Conservation (phyloP, 176 grass and related monocot species). For the Dendrocalamus sinicus region DNA sequence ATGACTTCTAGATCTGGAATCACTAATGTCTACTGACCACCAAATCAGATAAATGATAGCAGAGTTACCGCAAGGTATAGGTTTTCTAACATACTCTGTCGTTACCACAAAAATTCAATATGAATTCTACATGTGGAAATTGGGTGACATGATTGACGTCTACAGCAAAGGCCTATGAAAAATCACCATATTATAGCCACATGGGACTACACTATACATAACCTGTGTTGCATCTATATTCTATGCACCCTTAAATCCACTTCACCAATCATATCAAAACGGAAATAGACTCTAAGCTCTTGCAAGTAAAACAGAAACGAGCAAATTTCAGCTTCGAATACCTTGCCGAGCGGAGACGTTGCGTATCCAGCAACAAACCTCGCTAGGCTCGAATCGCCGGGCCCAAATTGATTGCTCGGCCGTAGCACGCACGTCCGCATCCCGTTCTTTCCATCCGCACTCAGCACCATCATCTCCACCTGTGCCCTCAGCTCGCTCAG, state of each 20-base stretch:
- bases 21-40: not conserved
- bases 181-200: slow-evolving; percentile 1
- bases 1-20: slow-evolving; percentile 12
- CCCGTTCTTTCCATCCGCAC: slow-evolving; percentile 62
- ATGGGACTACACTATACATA: not conserved
- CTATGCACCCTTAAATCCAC: not conserved
- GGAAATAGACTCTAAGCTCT: not conserved
- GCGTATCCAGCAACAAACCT: slow-evolving; percentile 64
- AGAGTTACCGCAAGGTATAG: not conserved
- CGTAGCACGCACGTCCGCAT: slow-evolving; percentile 78
- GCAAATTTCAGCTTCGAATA: slow-evolving; percentile 37
- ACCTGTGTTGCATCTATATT: not conserved
- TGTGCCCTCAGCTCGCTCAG: slow-evolving; percentile 80
- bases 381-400: slow-evolving; percentile 62
- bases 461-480: slow-evolving; percentile 80
- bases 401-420: slow-evolving; percentile 83
- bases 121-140: not conserved
- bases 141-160: not conserved
- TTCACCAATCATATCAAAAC: not conserved
- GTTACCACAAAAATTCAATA: not conserved
- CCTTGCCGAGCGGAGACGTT: slow-evolving; percentile 68
- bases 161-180: not conserved
- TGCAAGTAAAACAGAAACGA: not conserved
- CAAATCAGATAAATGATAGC: slow-evolving; percentile 14
- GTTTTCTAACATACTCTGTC: not conserved